Evolutionary conservation across 2,329 filamentous ascomycete species (phyloP), one percentile per base, ranked within the genome.

Genomic region (Waltergamsia citrina): DNA sequence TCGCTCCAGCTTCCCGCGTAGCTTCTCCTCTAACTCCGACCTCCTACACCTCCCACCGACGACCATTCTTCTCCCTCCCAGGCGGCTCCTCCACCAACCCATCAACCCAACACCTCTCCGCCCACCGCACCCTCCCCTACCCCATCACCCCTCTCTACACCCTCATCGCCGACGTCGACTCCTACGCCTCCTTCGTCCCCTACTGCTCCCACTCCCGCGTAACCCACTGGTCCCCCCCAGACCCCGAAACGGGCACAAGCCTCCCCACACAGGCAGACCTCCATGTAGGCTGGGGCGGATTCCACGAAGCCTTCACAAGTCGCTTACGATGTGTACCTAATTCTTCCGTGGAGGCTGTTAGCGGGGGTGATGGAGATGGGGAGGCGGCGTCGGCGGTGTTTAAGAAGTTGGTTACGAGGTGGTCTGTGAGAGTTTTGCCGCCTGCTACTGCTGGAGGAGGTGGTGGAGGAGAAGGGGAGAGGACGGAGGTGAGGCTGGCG

Each of bases 151-250:
- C 75, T 2, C 78, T 98, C 46, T 98, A 92, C 73, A 67, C 69
- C 44, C 72, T 95, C 35, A 88, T 98, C 56, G 78, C 87, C 60
- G 86, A 95, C 58, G 78, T 98, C 43, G 75, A 85, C 56, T 77
- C 76, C 42, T 98, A 98, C 72, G 66, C 71, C 24, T 56, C 67
- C 43, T 98, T 96, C 67, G 75, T 98, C n/a, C 92, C 92, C 9
- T 95, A 93, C 71, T 94, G 90, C 62, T 72, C 75, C 28, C 67
- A 67, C 29, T 88, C 84, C 24, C 71, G 68, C 40, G 86, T 96
- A 26, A 94, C 86, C 2, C 67, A 69, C 38, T 86, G 81, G 72
- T 81, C 84, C 6, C 35, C 53, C 10, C 65, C 74, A 7, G 65
- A 74, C 49, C 40, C 60, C 18, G 51, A 60, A 16, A 20, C 24